phyloP scores from a whole-genome alignment of 768 basidiomycete species.

The Pleurotus tuoliensis region DNA sequence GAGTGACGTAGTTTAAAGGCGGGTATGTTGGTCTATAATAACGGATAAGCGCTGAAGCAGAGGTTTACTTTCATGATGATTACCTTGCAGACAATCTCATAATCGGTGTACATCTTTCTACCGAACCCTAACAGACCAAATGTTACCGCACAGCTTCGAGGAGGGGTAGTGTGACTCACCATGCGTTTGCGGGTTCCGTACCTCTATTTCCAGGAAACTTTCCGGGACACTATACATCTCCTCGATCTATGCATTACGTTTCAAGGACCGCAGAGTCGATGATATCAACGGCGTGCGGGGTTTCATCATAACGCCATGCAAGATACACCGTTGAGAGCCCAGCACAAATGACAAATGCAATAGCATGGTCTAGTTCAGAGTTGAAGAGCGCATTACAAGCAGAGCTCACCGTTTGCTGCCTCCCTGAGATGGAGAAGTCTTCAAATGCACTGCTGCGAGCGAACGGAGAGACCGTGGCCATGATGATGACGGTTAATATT shows the following conservation, averaged over 20 bases:
- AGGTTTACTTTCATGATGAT: constrained; percentile 13
- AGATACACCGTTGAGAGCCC: neutral
- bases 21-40: constrained; percentile 88
- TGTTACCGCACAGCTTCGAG: constrained; percentile 3
- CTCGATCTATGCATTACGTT: constrained; percentile 63
- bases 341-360: neutral
- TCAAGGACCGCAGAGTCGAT: neutral
- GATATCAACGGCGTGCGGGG: neutral
- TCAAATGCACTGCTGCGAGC: constrained; percentile 59
- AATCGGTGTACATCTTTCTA: constrained; percentile 99
- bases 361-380: neutral
- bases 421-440: constrained; percentile 42
- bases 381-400: neutral
- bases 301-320: neutral
- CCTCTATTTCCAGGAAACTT: constrained; percentile 96
- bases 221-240: constrained; percentile 99
- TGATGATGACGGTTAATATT: constrained; percentile 10
- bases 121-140: constrained; percentile 66
- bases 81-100: constrained; percentile 97
- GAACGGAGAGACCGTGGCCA: constrained; percentile 53
- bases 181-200: constrained; percentile 94
- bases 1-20: constrained; percentile 98
- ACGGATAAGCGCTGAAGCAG: no score
- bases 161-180: constrained; percentile 44
- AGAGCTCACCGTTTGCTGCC: constrained; percentile 55